Percentiles rank a stretch among this genome's conserved stretches.
These are phyloP conservation scores for Alternaria sp. DNA, from an alignment of 2,329 filamentous ascomycete species.

Conservation along the genomic window DNA sequence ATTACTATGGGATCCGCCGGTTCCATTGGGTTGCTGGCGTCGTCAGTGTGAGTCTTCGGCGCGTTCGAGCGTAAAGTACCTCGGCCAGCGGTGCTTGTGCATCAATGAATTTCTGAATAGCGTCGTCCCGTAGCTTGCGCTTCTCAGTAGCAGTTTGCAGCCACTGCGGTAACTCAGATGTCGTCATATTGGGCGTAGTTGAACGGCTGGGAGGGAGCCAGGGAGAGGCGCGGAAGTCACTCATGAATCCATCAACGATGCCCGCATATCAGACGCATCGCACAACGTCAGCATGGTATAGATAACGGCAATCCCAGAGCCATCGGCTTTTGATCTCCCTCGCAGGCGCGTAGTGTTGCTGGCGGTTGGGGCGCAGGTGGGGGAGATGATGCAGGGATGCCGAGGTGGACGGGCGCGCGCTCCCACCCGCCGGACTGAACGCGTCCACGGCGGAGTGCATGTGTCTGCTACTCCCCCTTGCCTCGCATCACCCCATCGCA, in stretches of 20 bases:
- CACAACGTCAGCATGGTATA: background rate
- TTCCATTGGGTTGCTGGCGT: constrained; percentile 19
- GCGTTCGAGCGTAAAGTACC: constrained; percentile 1
- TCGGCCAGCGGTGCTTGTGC: constrained; percentile 4
- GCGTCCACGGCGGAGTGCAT: constrained; percentile 10
- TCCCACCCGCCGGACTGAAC: constrained; percentile 20
- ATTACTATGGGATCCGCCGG: constrained; percentile 7
- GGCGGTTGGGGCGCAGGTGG: constrained; percentile 25
- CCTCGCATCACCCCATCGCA: constrained; percentile 33
- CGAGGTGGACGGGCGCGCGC: constrained; percentile 13
- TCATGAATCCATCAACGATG: background rate
- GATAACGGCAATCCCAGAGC: background rate
- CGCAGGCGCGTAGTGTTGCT: background rate
- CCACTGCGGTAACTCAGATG: constrained; percentile 29
- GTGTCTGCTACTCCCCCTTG: constrained; percentile 20
- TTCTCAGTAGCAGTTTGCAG: constrained; percentile 33
- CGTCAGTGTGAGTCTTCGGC: constrained; percentile 10
- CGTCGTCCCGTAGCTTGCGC: constrained; percentile 30
- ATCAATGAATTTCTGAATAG: constrained; percentile 30
- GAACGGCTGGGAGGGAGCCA: background rate
- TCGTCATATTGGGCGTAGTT: constrained; percentile 15
- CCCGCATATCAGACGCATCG: background rate
- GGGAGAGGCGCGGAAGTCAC: background rate
- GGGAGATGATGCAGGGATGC: constrained; percentile 20
- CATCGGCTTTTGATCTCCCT: constrained; percentile 1